Evolutionary conservation across 805 yeast genomes (phyloP).

Genomic region (Metschnikowia peoriensis): DNA sequence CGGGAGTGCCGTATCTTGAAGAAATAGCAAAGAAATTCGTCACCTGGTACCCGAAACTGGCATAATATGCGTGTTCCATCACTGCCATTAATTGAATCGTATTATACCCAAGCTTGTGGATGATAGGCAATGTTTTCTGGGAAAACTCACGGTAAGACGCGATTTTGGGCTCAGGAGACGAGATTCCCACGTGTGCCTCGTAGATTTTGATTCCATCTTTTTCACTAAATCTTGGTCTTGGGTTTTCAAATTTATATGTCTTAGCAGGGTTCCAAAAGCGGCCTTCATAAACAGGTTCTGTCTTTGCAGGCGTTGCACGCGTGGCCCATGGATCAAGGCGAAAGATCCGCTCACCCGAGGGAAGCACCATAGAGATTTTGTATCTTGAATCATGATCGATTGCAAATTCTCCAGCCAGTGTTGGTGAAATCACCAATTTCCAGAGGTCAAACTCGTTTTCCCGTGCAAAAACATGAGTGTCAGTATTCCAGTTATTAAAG

Average conservation of each 20-base stretch:
- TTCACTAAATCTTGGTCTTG: slow-evolving; percentile 53
- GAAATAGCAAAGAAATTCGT: slow-evolving; percentile 89
- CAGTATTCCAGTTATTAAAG: slow-evolving; percentile 79
- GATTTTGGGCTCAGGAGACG: slow-evolving; percentile 82
- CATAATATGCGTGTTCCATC: slow-evolving; percentile 98
- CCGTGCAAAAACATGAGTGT: slow-evolving; percentile 51
- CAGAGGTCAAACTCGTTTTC: slow-evolving; percentile 71
- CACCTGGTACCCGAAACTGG: slow-evolving; percentile 96
- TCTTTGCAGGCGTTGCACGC: slow-evolving; percentile 73
- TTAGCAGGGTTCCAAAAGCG: slow-evolving; percentile 84
- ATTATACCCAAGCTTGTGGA: slow-evolving; percentile 83
- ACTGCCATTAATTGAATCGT: slow-evolving; percentile 95
- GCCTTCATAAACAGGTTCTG: slow-evolving; percentile 66
- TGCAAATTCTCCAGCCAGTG: slow-evolving; percentile 50
- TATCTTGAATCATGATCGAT: slow-evolving; percentile 81
- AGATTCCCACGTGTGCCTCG: slow-evolving; percentile 95
- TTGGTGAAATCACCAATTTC: slow-evolving; percentile 55
- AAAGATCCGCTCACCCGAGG: slow-evolving; percentile 69
- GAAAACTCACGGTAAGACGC: slow-evolving; percentile 89
- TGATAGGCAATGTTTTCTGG: slow-evolving; percentile 73
- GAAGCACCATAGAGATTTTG: slow-evolving; percentile 62
- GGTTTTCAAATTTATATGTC: slow-evolving; percentile 56
- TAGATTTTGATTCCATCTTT: slow-evolving; percentile 64
- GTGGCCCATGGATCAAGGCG: slow-evolving; percentile 88
- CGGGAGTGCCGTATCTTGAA: slow-evolving; percentile 93